phyloP scores from a whole-genome alignment of 179 eudicot species.

The Gypsophila paniculata region DNA sequence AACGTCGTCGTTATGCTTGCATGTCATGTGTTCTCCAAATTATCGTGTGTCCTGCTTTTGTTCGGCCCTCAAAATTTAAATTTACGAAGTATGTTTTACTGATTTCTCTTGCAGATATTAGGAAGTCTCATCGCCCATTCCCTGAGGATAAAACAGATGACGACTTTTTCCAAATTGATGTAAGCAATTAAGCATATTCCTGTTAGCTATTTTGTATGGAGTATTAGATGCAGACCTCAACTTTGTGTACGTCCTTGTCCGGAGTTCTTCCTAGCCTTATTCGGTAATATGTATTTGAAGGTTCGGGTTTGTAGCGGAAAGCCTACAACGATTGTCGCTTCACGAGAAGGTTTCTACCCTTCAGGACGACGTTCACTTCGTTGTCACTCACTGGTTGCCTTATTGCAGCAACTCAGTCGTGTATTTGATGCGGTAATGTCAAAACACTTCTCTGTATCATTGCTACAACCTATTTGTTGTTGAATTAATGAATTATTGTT shows the following conservation, averaged over 20 bases:
- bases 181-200: constrained; percentile 43
- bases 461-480: not conserved
- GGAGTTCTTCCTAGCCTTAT: constrained; percentile 20
- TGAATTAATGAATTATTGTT: not conserved
- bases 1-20: not conserved
- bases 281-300: constrained; percentile 44
- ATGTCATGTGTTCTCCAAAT: not conserved
- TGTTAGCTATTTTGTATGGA: constrained; percentile 16
- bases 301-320: constrained; percentile 97
- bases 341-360: constrained; percentile 78
- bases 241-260: not conserved
- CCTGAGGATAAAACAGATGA: constrained; percentile 73
- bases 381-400: constrained; percentile 51
- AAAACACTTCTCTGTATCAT: not conserved
- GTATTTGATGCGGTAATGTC: constrained; percentile 64
- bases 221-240: not conserved
- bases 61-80: too few relatives aligned
- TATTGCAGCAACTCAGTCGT: constrained; percentile 77
- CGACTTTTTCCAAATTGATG: constrained; percentile 85
- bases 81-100: constrained; percentile 4
- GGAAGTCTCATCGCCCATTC: constrained; percentile 77
- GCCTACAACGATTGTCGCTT: constrained; percentile 70
- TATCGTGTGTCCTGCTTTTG: not conserved
- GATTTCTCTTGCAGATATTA: constrained; percentile 61
- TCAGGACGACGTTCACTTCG: constrained; percentile 80